phyloP scores from a whole-genome alignment of 2,329 filamentous ascomycete species.

The Bipolaris gigantea region DNA sequence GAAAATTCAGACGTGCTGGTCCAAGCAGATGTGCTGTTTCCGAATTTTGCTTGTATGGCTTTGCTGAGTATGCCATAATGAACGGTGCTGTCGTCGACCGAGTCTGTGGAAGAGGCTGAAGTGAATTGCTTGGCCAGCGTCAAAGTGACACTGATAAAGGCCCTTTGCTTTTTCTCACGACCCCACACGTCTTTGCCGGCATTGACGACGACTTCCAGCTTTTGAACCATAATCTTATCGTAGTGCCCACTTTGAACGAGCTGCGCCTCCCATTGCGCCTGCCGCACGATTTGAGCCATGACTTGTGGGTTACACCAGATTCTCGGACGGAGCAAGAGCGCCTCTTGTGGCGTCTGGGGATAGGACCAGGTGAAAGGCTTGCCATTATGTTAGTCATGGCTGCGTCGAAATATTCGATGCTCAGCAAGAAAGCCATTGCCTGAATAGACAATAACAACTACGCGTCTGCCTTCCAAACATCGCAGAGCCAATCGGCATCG shows the following conservation, averaged over 20 bases:
- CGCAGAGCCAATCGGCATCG: neutral
- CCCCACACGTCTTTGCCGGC: slow-evolving; percentile 72
- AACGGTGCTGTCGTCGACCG: slow-evolving; percentile 68
- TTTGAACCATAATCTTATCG: slow-evolving; percentile 60
- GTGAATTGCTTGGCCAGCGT: slow-evolving; percentile 60
- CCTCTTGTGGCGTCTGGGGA: neutral
- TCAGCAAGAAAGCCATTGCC: neutral
- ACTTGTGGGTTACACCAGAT: neutral
- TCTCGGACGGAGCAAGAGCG: neutral
- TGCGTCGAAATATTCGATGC: neutral
- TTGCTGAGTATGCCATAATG: slow-evolving; percentile 76
- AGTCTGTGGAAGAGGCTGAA: slow-evolving; percentile 61
- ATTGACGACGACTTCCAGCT: slow-evolving; percentile 60
- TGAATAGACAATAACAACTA: neutral
- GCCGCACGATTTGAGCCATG: slow-evolving; percentile 20
- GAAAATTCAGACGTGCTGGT: slow-evolving; percentile 29
- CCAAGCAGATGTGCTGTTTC: slow-evolving; percentile 29
- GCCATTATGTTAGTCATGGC: neutral
- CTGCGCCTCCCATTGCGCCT: slow-evolving; percentile 27
- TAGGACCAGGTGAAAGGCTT: neutral
- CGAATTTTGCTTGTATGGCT: slow-evolving; percentile 57
- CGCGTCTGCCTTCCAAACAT: neutral
- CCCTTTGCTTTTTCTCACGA: slow-evolving; percentile 63
- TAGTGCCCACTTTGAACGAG: slow-evolving; percentile 24
- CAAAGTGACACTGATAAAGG: slow-evolving; percentile 62